Conservation (phyloP, 257 asterid species). For the Orobanche coerulescens region DNA sequence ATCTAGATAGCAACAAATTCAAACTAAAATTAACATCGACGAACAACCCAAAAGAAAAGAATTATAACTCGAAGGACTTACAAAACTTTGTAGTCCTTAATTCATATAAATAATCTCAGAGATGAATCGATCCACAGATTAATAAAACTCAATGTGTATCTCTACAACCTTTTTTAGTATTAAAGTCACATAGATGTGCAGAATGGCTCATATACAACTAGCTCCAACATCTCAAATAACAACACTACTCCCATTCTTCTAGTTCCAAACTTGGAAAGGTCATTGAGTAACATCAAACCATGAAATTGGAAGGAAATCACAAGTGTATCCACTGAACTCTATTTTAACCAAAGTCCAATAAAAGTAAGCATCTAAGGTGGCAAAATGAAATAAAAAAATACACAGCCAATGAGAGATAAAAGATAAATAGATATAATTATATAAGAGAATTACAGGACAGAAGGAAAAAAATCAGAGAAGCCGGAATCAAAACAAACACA, state of each 20-base stretch:
- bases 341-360: neutral
- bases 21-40: neutral
- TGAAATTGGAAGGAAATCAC: neutral
- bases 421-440: neutral
- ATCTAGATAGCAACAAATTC: neutral
- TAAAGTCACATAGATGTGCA: neutral
- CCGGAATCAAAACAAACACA: neutral
- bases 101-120: neutral
- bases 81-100: neutral
- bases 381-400: neutral
- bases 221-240: slow-evolving; percentile 5
- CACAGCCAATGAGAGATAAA: neutral
- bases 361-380: neutral
- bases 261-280: neutral
- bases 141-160: neutral
- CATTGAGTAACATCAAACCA: neutral
- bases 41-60: neutral
- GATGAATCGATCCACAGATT: neutral
- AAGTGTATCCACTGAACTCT: slow-evolving; percentile 7
- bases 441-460: neutral
- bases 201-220: neutral
- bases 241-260: neutral
- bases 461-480: neutral
- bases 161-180: neutral
- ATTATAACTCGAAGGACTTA: neutral